A percentile compares a stretch with the other conserved stretches of the same genome.
Conservation (phyloP, 148 eudicot species). For the Cornus florida region DNA sequence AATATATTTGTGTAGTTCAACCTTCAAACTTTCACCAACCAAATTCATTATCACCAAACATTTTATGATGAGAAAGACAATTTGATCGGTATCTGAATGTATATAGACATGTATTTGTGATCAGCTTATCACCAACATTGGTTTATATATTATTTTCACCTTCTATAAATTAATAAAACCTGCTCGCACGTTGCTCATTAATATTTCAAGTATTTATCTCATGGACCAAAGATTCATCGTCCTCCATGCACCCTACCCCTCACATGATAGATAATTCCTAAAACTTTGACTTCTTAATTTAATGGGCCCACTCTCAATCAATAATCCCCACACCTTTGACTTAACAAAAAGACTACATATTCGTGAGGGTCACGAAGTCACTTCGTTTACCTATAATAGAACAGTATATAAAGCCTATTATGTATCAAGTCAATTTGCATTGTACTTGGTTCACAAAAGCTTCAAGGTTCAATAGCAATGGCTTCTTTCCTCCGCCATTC, state of each 20-base stretch:
- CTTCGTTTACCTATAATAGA: conserved; percentile 10
- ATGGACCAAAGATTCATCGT: too few species aligned
- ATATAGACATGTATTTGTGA: neutral
- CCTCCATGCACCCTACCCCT: neutral
- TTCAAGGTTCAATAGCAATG: conserved; percentile 2
- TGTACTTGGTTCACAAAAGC: neutral
- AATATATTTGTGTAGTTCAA: too few species aligned
- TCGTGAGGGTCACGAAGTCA: conserved; percentile 35
- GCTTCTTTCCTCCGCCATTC: conserved; percentile 15
- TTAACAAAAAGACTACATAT: neutral
- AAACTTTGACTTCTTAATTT: too few species aligned
- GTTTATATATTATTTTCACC: too few species aligned
- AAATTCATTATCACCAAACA: too few species aligned
- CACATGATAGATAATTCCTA: too few species aligned
- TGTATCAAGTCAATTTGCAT: conserved; percentile 2
- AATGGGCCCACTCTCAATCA: neutral
- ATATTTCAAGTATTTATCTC: too few species aligned
- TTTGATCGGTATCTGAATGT: too few species aligned
- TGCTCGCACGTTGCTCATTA: neutral
- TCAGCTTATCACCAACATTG: neutral
- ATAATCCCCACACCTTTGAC: neutral
- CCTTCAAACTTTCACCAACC: too few species aligned
- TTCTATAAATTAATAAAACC: neutral
- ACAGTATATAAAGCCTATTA: neutral
- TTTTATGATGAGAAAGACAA: neutral